Base-by-base conservation (phyloP, 2,329 filamentous ascomycete genomes). In the Fusarium tanahbumbuense region DNA sequence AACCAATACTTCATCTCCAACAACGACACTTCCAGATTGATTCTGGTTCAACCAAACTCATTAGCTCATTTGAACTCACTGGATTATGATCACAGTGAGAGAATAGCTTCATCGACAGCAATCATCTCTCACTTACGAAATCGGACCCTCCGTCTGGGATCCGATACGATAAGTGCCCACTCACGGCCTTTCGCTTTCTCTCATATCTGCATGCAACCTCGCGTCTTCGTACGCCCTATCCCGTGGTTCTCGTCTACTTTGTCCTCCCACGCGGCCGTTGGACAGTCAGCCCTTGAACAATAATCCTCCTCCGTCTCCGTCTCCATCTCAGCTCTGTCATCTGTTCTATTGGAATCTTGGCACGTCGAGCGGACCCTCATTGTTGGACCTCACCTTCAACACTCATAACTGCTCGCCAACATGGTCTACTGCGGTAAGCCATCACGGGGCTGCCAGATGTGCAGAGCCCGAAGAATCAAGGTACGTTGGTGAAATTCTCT, bases 401-500 rank as follows among this genome's bases (percentile, higher is more conserved):
- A 42, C 44, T 32, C 42, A 47, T 37, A 48, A 41, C 42, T 54
- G 44, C 56, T 10, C 25, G 20, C 61, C 78, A 80, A 63, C 69
- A 91, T 90, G 88, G 88, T 90, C 15, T 91, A 90, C 73, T 89
- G 87, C 66, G 89, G 89, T 44, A 90, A 89, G 79, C 87, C 89
- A 75, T 91, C 88, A 1, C 82, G 84, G 80, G 91, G 90, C 73
- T 93, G 91, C 75, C 90, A 92, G 81, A 92, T 91, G 87, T 93
- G 91, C 78, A 87, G 91, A 77, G 91, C 86, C 37, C 85, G 91
- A 70, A 86, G 91, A 73, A 93, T 93, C 76, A 93, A 93, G 86
- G 91, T 91, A 83, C 68, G 83, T 71, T 52, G 47, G 25, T 30
- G 45, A 34, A 32, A 12, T 56, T 41, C n/a, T 30, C 30, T 57